Evolutionary conservation across 805 yeast genomes (phyloP), one percentile per base, ranked within the genome.

Genomic region (Starmerella potacharoeniae): DNA sequence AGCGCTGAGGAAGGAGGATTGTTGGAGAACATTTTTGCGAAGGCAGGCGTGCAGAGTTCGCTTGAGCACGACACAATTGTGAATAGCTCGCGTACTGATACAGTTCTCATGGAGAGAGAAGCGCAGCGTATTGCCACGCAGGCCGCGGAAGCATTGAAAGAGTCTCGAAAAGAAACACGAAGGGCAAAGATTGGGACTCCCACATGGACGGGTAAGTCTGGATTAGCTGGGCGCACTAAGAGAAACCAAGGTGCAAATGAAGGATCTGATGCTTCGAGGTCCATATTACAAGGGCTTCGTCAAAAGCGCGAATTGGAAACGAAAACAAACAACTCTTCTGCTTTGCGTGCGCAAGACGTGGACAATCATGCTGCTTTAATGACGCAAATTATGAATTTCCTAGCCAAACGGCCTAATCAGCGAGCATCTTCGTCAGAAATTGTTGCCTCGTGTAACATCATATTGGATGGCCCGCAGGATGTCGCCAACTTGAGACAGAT

Each of bases 131-230:
- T 83, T 8, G 83, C 86, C 1, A 69, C 71, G 40, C 83, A 81
- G 54, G 93, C 95, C 0, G 78, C 77, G 4, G 73, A 73, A 49
- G 78, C 65, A 79, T 82, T 45, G 68, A 69, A 58, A 72, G 77
- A 78, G 56, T 86, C 96, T 0, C 69, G 89, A 42, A 73, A 70
- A 48, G 66, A 71, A 28, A 74, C 89, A 0, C 66, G 75, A 35
- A 64, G 62, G 42, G 69, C 77, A 2, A 67, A 67, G 30, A 73
- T 90, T 34, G 95, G 95, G 5, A 82, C 84, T 0, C 97, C 97
- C 0, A 91, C 98, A 0, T 93, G 97, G 95, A 91, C 98, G 0
- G 98, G 98, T 0, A 79, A 79, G 61, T 87, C 83, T 73, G 98
- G 98, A 0, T 68, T 71, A 17, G 96, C 96, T 0, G 96, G 96